Percentiles rank a stretch among this genome's conserved stretches.
Conservation (phyloP, 208 protist genomes). For the Wallacemonas sp. region DNA sequence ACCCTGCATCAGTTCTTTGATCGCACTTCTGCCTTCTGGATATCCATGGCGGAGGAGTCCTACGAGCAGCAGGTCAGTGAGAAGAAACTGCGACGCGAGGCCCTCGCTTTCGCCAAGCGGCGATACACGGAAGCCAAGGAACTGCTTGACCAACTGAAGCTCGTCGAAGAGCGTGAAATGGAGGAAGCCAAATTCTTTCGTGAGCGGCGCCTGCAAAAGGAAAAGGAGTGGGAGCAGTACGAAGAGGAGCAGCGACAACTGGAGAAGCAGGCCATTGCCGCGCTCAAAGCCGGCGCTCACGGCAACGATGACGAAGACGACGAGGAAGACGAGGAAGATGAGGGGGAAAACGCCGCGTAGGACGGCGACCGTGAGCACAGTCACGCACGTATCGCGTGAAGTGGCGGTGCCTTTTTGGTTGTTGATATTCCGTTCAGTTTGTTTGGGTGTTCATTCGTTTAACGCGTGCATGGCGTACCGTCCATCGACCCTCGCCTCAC, state of each 20-base stretch:
- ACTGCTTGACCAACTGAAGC: slow-evolving; percentile 70
- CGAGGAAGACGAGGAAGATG: slow-evolving; percentile 4
- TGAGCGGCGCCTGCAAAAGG: slow-evolving; percentile 64
- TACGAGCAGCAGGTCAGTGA: slow-evolving; percentile 31
- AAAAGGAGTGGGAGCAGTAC: slow-evolving; percentile 78
- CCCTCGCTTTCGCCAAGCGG: slow-evolving; percentile 46
- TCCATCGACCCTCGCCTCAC: no score
- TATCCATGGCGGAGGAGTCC: slow-evolving; percentile 59
- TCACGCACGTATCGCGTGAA: no score
- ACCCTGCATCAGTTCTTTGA: slow-evolving; percentile 52
- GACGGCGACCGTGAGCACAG: no score
- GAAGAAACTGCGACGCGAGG: slow-evolving; percentile 28
- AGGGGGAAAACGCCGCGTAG: no score
- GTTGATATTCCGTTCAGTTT: no score
- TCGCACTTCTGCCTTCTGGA: slow-evolving; percentile 68
- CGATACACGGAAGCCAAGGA: slow-evolving; percentile 70
- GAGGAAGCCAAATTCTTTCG: slow-evolving; percentile 77
- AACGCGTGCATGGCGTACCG: no score
- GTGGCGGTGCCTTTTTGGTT: no score
- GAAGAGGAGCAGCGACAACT: slow-evolving; percentile 32
- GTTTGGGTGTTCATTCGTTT: no score
- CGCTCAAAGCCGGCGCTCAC: not conserved
- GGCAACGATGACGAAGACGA: slow-evolving; percentile 11
- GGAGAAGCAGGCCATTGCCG: slow-evolving; percentile 8
- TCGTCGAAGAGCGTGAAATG: slow-evolving; percentile 78